phyloP scores from a whole-genome alignment of 2,329 filamentous ascomycete genomes.

The Didymella lethalis region DNA sequence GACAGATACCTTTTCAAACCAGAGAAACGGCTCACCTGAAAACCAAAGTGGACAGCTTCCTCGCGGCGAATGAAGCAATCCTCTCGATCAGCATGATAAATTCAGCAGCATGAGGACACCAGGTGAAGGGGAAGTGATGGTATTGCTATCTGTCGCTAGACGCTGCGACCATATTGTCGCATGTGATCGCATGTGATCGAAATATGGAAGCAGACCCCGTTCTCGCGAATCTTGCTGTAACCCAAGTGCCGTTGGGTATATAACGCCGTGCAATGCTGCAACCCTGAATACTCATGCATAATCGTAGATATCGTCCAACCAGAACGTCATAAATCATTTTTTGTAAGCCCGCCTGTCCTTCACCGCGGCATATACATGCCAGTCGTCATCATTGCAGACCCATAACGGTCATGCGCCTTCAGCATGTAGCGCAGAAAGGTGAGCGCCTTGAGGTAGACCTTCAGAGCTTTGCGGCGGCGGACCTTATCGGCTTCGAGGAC shows the following conservation, averaged over 20 bases:
- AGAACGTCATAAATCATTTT: constrained; percentile 11
- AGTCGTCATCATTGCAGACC: constrained; percentile 36
- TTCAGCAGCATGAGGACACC: neutral
- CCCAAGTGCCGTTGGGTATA: constrained; percentile 23
- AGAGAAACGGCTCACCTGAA: neutral
- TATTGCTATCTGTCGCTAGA: constrained; percentile 16
- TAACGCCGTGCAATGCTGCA: constrained; percentile 23
- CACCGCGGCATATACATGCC: constrained; percentile 39
- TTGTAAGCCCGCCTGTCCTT: constrained; percentile 2
- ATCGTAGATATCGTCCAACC: constrained; percentile 11
- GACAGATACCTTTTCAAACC: constrained; percentile 7
- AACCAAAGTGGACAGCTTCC: neutral
- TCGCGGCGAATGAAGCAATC: neutral
- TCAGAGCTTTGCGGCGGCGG: constrained; percentile 31
- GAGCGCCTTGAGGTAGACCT: constrained; percentile 36
- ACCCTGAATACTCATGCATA: constrained; percentile 18
- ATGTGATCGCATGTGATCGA: constrained; percentile 4
- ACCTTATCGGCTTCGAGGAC: constrained; percentile 35
- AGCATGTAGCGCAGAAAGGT: constrained; percentile 36
- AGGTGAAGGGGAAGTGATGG: neutral
- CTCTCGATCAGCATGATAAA: neutral
- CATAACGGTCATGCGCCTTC: constrained; percentile 37
- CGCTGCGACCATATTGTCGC: constrained; percentile 7
- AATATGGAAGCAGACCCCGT: constrained; percentile 7
- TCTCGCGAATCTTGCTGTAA: constrained; percentile 13